These are phyloP conservation scores for Aureobasidium zeae DNA, from an alignment of 2,329 filamentous ascomycete species.

Conservation along the genomic window DNA sequence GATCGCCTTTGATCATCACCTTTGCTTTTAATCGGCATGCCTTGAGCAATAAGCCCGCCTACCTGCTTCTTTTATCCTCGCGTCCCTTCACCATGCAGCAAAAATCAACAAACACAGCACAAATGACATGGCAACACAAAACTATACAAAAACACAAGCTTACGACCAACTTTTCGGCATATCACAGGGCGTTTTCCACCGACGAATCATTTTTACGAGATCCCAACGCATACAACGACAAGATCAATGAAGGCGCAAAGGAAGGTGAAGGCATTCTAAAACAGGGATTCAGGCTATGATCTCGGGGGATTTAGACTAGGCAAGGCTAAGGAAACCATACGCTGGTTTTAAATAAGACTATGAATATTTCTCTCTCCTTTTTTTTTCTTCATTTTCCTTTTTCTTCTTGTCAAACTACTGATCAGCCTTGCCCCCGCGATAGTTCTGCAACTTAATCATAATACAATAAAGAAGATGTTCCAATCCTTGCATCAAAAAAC, in stretches of 20 bases:
- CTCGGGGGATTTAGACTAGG: no score
- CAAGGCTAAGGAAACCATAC: no score
- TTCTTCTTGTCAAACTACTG: no score
- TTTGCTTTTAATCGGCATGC: constrained; percentile 11
- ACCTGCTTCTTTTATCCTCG: constrained; percentile 1
- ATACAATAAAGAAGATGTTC: no score
- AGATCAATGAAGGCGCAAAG: constrained; percentile 15
- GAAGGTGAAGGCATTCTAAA: constrained; percentile 15
- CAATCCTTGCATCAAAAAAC: no score
- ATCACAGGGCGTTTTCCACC: constrained; percentile 45
- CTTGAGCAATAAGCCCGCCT: constrained; percentile 7
- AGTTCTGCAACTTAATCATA: no score
- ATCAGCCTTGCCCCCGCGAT: no score
- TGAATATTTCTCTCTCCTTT: no score
- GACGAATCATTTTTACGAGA: constrained; percentile 47
- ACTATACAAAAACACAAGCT: constrained; percentile 9
- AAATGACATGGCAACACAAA: constrained; percentile 6
- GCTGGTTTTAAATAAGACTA: no score
- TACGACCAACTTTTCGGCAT: constrained; percentile 13
- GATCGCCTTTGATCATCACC: neutral
- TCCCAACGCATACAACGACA: constrained; percentile 32
- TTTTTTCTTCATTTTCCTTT: no score
- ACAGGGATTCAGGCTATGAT: constrained; percentile 11
- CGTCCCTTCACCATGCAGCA: neutral
- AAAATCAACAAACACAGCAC: constrained; percentile 1